Conservation (phyloP, 768 basidiomycete species). For the Pleurotus giganteus region DNA sequence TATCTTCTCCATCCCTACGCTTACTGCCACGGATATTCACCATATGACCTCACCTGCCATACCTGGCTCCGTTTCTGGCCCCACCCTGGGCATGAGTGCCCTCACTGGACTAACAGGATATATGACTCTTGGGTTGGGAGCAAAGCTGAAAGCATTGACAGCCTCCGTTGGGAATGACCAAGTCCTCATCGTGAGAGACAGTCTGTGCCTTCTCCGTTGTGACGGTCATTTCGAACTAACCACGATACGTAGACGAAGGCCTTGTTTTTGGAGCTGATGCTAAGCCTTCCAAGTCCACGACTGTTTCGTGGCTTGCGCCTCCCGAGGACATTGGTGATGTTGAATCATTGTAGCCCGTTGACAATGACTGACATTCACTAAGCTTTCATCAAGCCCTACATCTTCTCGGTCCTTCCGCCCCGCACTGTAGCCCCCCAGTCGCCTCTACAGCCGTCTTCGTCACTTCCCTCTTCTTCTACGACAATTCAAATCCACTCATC, state of each 20-base stretch:
- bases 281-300: slow-evolving; percentile 42
- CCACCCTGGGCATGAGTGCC: slow-evolving; percentile 56
- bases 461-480: slow-evolving; percentile 49
- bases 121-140: slow-evolving; percentile 79
- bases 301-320: slow-evolving; percentile 73
- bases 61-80: slow-evolving; percentile 9
- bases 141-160: slow-evolving; percentile 67
- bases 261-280: slow-evolving; percentile 62
- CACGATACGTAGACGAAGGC: slow-evolving; percentile 53
- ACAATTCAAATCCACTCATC: slow-evolving; percentile 73
- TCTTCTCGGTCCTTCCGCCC: slow-evolving; percentile 72
- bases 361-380: not conserved
- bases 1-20: slow-evolving; percentile 63
- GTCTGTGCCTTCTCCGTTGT: slow-evolving; percentile 40
- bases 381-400: slow-evolving; percentile 78
- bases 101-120: slow-evolving; percentile 80
- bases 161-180: slow-evolving; percentile 58
- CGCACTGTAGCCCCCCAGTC: slow-evolving; percentile 47
- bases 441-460: slow-evolving; percentile 23
- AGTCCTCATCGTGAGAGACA: slow-evolving; percentile 73
- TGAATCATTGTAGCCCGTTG: not conserved
- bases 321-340: slow-evolving; percentile 76
- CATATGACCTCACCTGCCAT: slow-evolving; percentile 32
- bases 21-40: slow-evolving; percentile 57
- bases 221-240: not conserved